Conservation (phyloP, 2,329 filamentous ascomycete species). For the Neofusicoccum laricinum region DNA sequence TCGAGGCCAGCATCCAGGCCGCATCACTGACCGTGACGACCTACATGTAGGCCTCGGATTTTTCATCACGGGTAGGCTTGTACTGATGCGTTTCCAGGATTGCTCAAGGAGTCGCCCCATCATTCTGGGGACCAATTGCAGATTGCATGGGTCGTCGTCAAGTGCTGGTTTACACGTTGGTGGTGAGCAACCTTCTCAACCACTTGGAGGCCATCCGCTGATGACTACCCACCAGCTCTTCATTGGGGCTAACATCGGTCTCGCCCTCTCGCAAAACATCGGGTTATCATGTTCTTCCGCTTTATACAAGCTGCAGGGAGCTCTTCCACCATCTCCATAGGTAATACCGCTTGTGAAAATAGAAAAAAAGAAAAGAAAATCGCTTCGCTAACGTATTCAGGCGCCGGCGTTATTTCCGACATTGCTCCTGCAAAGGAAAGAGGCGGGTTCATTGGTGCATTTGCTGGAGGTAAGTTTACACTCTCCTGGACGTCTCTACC, state of each 20-base stretch:
- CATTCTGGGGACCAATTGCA: constrained; percentile 29
- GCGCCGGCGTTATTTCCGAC: neutral
- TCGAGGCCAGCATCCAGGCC: neutral
- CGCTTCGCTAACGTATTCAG: neutral
- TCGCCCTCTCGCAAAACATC: constrained; percentile 3
- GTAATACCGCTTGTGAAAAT: constrained; percentile 31
- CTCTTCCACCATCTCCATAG: constrained; percentile 44
- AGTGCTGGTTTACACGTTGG: constrained; percentile 2
- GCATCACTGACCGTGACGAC: constrained; percentile 5
- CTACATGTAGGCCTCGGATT: neutral
- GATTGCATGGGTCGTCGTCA: constrained; percentile 7
- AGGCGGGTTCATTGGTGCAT: constrained; percentile 8
- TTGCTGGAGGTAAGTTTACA: constrained; percentile 7
- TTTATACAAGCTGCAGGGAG: constrained; percentile 41
- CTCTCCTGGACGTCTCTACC: too few relatives aligned
- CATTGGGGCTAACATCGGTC: constrained; percentile 7
- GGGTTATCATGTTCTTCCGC: constrained; percentile 11
- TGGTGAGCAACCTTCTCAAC: neutral
- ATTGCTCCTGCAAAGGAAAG: constrained; percentile 10
- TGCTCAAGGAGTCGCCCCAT: constrained; percentile 45
- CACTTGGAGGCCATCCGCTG: neutral
- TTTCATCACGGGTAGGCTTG: too few relatives aligned
- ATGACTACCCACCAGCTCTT: neutral
- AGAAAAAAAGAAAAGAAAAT: neutral
- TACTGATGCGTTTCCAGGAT: constrained; percentile 26